phyloP scores from a whole-genome alignment of 164 flowering plant species.

The Piper longum region DNA sequence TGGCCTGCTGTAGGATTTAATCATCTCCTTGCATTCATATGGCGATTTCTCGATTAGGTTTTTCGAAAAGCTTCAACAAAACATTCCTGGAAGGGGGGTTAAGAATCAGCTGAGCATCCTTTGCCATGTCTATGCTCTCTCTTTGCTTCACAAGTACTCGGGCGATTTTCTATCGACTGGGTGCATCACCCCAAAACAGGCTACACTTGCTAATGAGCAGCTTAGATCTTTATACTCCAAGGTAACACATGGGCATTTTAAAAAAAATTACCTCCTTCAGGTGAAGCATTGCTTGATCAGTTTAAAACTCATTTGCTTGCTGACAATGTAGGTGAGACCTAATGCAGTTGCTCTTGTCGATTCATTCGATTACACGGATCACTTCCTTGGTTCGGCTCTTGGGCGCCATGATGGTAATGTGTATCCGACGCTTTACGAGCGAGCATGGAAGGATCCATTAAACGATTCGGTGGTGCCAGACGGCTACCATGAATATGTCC shows the following conservation, averaged over 20 bases:
- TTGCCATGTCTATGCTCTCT: slow-evolving; percentile 58
- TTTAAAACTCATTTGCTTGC: background rate
- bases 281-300: background rate
- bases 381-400: slow-evolving; percentile 75
- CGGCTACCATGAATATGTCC: slow-evolving; percentile 66
- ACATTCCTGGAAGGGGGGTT: slow-evolving; percentile 80
- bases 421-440: slow-evolving; percentile 83
- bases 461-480: slow-evolving; percentile 81
- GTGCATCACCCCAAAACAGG: slow-evolving; percentile 70
- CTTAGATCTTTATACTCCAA: slow-evolving; percentile 65
- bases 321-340: slow-evolving; percentile 55
- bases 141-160: slow-evolving; percentile 52
- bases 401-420: slow-evolving; percentile 97
- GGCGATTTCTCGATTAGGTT: slow-evolving; percentile 32
- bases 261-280: background rate
- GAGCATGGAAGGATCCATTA: slow-evolving; percentile 91
- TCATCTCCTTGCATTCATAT: background rate
- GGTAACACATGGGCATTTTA: slow-evolving; percentile 22
- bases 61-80: slow-evolving; percentile 66
- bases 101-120: slow-evolving; percentile 48
- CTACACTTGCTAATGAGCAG: slow-evolving; percentile 67
- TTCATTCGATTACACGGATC: slow-evolving; percentile 91
- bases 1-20: background rate
- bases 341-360: slow-evolving; percentile 91
- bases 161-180: slow-evolving; percentile 90